phyloP scores from a whole-genome alignment of 768 basidiomycete genomes.

The Lanmaoa pseudosensibilis region DNA sequence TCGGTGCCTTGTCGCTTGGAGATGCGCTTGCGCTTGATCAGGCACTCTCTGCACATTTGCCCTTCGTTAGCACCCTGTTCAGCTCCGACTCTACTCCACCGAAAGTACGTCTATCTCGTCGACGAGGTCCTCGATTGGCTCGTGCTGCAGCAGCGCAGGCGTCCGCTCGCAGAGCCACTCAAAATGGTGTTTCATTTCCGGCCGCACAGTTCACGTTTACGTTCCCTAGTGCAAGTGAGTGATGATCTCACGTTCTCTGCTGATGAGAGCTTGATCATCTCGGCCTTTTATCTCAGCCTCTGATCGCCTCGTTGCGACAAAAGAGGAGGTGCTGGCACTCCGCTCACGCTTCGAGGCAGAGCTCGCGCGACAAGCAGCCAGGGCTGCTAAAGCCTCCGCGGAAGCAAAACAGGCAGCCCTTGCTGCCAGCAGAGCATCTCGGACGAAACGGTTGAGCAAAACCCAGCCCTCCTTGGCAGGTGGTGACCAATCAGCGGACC shows the following conservation, averaged over 20 bases:
- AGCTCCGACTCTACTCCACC: conserved; percentile 30
- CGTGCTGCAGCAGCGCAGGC: conserved; percentile 37
- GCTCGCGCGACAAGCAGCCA: conserved; percentile 66
- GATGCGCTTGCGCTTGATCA: conserved; percentile 77
- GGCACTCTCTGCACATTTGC: conserved; percentile 56
- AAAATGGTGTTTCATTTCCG: conserved; percentile 46
- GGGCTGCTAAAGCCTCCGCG: conserved; percentile 45
- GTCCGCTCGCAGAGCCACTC: conserved; percentile 5
- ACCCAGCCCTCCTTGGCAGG: conserved; percentile 34
- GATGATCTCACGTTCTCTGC: conserved; percentile 23
- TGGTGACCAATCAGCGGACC: conserved; percentile 40
- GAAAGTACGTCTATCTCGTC: conserved; percentile 54
- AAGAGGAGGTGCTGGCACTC: conserved; percentile 64
- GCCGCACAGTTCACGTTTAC: conserved; percentile 57
- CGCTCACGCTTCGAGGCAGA: conserved; percentile 73
- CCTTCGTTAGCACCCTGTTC: conserved; percentile 37
- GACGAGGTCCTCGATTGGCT: conserved; percentile 51
- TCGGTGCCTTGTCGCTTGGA: conserved; percentile 64
- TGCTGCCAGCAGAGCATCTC: conserved; percentile 35
- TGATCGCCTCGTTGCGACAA: conserved; percentile 66
- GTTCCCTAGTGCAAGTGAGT: conserved; percentile 74
- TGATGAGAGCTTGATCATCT: conserved; percentile 28
- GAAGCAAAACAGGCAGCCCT: conserved; percentile 54
- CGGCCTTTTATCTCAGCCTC: conserved; percentile 52
- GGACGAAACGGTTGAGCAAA: conserved; percentile 40